Percentiles rank a stretch among this genome's conserved stretches.
phyloP scores from a whole-genome alignment of 2,329 filamentous ascomycete species.

The Trichophyton mentagrophytes region DNA sequence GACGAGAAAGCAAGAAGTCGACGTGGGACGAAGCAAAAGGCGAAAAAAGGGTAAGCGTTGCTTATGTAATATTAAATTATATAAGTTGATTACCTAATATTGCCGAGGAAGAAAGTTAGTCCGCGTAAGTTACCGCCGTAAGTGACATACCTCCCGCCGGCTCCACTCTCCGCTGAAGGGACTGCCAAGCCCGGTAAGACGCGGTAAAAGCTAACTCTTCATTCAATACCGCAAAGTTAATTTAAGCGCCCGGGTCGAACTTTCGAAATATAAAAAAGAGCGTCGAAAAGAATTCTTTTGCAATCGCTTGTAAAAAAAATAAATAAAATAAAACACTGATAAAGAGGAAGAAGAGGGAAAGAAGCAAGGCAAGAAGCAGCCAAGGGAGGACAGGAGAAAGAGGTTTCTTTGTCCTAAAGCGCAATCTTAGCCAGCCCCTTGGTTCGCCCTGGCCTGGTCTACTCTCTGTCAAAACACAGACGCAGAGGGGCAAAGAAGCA shows the following conservation, averaged over 20 bases:
- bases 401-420: no score
- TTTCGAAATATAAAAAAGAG: neutral
- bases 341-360: no score
- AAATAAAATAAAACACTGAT: no score
- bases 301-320: no score
- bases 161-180: neutral
- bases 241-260: neutral
- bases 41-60: neutral
- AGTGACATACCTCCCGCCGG: neutral
- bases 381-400: no score
- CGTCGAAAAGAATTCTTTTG: no score
- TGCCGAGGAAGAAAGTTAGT: neutral
- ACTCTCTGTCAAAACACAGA: neutral
- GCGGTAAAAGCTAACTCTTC: neutral
- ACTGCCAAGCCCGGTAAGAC: neutral
- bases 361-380: no score
- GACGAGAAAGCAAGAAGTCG: neutral
- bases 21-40: conserved; percentile 2
- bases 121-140: neutral
- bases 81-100: neutral
- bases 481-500: neutral
- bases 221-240: neutral
- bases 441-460: neutral
- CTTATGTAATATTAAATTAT: neutral
- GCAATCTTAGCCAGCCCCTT: neutral